Conservation (phyloP, 345 rosid genomes). For the Bruguiera sexangula region DNA sequence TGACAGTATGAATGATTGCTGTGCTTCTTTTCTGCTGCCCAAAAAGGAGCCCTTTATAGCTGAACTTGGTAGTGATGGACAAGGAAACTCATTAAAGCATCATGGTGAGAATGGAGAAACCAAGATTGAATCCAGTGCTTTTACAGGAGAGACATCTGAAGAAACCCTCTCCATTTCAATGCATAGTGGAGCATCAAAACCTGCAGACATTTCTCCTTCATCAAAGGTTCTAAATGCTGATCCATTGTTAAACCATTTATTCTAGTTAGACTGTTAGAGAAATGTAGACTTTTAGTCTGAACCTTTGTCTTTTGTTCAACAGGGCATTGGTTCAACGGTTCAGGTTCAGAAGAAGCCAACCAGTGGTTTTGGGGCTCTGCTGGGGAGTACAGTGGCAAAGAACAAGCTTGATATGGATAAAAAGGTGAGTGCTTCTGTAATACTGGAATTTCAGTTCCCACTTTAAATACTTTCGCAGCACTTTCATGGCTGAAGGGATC, state of each 20-base stretch:
- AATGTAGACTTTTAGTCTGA: no score
- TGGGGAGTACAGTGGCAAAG: constrained; percentile 41
- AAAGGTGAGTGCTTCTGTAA: constrained; percentile 35
- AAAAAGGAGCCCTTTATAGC: constrained; percentile 21
- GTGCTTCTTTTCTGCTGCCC: constrained; percentile 14
- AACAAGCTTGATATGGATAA: constrained; percentile 42
- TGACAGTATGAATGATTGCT: constrained; percentile 1
- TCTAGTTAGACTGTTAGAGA: no score
- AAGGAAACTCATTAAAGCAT: constrained; percentile 12
- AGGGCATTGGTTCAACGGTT: constrained; percentile 55
- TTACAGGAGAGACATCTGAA: constrained; percentile 5
- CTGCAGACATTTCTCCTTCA: constrained; percentile 28
- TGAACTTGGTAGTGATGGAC: constrained; percentile 4
- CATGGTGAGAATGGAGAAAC: constrained; percentile 26
- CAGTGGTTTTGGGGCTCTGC: constrained; percentile 54
- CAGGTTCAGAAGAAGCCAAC: constrained; percentile 57
- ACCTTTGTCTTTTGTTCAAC: constrained; percentile 12
- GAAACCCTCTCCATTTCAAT: constrained; percentile 16
- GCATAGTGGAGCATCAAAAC: constrained; percentile 22
- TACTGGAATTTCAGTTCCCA: background rate
- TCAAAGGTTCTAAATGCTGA: constrained; percentile 27
- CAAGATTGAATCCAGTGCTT: constrained; percentile 11
- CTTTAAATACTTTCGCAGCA: no score
- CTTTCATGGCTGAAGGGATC: background rate
- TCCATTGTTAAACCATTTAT: no score